Percentiles rank a stretch among this genome's conserved stretches.
phyloP scores from a whole-genome alignment of 208 protist genomes.

The Leishmania turanica region DNA sequence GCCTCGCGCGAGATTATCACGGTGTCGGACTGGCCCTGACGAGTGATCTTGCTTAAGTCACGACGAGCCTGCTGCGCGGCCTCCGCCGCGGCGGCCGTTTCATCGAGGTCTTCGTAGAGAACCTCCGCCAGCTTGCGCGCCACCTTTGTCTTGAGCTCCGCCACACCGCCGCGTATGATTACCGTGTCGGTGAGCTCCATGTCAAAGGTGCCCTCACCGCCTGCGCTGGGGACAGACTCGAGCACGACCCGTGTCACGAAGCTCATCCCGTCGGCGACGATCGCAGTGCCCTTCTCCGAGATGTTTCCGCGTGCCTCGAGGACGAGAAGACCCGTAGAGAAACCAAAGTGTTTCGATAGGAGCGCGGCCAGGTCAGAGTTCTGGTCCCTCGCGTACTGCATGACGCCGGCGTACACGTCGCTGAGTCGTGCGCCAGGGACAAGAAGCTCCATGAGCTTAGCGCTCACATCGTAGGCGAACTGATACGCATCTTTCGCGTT shows the following conservation, averaged over 20 bases:
- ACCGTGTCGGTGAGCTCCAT: slow-evolving; percentile 88
- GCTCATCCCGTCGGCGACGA: slow-evolving; percentile 73
- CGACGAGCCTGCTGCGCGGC: slow-evolving; percentile 11
- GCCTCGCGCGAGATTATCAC: slow-evolving; percentile 75
- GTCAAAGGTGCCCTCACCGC: slow-evolving; percentile 38
- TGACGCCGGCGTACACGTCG: slow-evolving; percentile 60
- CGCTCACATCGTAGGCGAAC: slow-evolving; percentile 78
- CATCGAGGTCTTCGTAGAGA: slow-evolving; percentile 58
- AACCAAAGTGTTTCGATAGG: slow-evolving; percentile 72
- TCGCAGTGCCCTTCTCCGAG: slow-evolving; percentile 69
- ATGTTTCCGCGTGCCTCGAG: slow-evolving; percentile 83
- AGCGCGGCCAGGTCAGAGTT: slow-evolving; percentile 51
- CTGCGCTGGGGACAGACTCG: slow-evolving; percentile 50
- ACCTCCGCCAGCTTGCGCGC: slow-evolving; percentile 71
- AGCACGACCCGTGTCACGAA: slow-evolving; percentile 85
- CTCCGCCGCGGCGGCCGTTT: slow-evolving; percentile 21
- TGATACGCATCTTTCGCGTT: slow-evolving; percentile 73
- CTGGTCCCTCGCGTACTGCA: slow-evolving; percentile 47
- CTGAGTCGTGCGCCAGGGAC: slow-evolving; percentile 54
- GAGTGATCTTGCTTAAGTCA: slow-evolving; percentile 77
- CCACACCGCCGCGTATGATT: slow-evolving; percentile 55
- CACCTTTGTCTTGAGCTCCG: slow-evolving; percentile 77
- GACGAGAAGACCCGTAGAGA: slow-evolving; percentile 84
- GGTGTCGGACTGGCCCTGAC: slow-evolving; percentile 69
- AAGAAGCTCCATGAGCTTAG: slow-evolving; percentile 66